A percentile compares a stretch with the other conserved stretches of the same genome.
These are phyloP conservation scores for Cyberlindnera euphorbiae DNA, from an alignment of 805 yeast genomes.

Conservation along the genomic window DNA sequence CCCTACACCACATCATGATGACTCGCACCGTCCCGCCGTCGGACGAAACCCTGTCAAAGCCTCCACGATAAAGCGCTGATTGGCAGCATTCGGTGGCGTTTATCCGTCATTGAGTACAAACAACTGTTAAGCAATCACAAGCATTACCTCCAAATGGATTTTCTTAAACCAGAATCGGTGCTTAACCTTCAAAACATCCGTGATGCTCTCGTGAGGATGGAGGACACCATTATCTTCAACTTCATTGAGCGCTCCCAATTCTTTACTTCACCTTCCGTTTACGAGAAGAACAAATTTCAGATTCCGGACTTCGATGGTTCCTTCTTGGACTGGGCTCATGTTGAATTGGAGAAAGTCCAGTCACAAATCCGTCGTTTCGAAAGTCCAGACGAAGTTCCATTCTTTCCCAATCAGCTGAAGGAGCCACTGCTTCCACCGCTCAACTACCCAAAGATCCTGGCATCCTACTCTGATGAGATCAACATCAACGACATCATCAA, in stretches of 20 bases:
- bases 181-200: constrained; percentile 79
- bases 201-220: constrained; percentile 84
- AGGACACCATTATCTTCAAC: constrained; percentile 90
- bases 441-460: constrained; percentile 74
- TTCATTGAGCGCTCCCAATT: constrained; percentile 93
- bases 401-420: constrained; percentile 64
- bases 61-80: too few species aligned
- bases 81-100: too few species aligned
- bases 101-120: too few species aligned
- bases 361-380: constrained; percentile 85
- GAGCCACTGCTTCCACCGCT: constrained; percentile 75
- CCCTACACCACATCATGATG: too few species aligned
- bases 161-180: constrained; percentile 76
- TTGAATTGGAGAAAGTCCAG: constrained; percentile 68
- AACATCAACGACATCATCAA: constrained; percentile 71
- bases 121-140: too few species aligned
- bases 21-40: too few species aligned
- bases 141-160: constrained; percentile 76
- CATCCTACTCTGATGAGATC: constrained; percentile 67
- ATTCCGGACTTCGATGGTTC: constrained; percentile 73
- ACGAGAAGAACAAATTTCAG: constrained; percentile 48
- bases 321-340: constrained; percentile 80
- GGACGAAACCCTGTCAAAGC: too few species aligned
- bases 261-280: constrained; percentile 68
- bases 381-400: constrained; percentile 92